Percentiles rank a stretch among this genome's conserved stretches.
Evolutionary conservation across 306 rosid genomes (phyloP).

Genomic region (Acacia melanoxylon): DNA sequence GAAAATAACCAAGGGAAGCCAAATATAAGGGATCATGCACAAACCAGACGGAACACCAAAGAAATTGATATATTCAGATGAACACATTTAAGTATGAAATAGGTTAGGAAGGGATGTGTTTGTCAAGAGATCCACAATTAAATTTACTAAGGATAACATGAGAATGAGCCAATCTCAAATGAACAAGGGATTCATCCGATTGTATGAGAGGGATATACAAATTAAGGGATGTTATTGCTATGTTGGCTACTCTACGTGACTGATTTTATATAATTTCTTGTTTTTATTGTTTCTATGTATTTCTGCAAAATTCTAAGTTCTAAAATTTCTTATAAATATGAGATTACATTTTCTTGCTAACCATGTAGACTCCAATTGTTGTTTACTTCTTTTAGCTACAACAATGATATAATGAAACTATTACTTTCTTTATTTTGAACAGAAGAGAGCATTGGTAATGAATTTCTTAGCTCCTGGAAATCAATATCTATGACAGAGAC

Average conservation of each 20-base stretch:
- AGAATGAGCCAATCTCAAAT: slow-evolving; percentile 39
- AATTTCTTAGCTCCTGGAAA: slow-evolving; percentile 88
- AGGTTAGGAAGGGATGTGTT: neutral
- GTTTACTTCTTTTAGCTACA: neutral
- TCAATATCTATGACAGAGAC: slow-evolving; percentile 67
- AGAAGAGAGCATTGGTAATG: slow-evolving; percentile 74
- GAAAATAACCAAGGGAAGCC: neutral
- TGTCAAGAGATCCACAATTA: slow-evolving; percentile 18
- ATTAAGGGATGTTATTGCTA: neutral
- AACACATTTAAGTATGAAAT: neutral
- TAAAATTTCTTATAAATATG: slow-evolving; percentile 25
- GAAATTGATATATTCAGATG: neutral
- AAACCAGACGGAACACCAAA: neutral
- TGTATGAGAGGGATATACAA: slow-evolving; percentile 85
- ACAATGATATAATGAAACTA: slow-evolving; percentile 3
- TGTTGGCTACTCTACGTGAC: neutral
- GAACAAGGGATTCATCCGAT: slow-evolving; percentile 40
- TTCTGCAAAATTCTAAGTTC: slow-evolving; percentile 13
- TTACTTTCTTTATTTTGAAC: slow-evolving; percentile 31
- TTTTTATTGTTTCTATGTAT: slow-evolving; percentile 7
- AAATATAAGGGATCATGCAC: neutral
- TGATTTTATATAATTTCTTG: slow-evolving; percentile 8
- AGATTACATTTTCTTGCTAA: slow-evolving; percentile 24
- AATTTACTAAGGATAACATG: neutral
- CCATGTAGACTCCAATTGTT: neutral